Percentiles rank a stretch among this genome's conserved stretches.
Evolutionary conservation across 2,329 filamentous ascomycete genomes (phyloP).

Genomic region (Alternaria sp.): DNA sequence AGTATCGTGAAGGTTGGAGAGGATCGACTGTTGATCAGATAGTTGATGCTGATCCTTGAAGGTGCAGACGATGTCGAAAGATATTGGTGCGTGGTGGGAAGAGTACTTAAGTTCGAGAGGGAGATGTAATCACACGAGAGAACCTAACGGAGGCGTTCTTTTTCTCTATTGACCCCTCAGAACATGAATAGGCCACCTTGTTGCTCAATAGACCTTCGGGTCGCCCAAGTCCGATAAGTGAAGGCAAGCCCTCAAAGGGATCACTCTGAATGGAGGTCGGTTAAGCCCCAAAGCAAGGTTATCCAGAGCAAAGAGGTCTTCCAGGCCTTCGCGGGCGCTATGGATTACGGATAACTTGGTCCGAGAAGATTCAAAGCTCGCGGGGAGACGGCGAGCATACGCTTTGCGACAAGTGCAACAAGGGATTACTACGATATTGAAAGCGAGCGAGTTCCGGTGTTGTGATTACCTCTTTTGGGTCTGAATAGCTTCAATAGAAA

Average conservation of each 20-base stretch:
- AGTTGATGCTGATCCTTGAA: conserved; percentile 7
- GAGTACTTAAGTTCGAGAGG: conserved; percentile 15
- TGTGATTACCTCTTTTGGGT: conserved; percentile 28
- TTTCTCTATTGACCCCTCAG: conserved; percentile 8
- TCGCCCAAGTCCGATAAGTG: background rate
- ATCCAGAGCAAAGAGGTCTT: conserved; percentile 1
- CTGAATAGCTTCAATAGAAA: conserved; percentile 40
- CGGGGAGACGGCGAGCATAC: conserved; percentile 5
- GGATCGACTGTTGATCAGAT: conserved; percentile 12
- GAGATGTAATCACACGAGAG: conserved; percentile 7
- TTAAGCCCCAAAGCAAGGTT: conserved; percentile 2
- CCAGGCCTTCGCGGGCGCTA: background rate
- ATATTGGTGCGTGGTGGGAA: conserved; percentile 4
- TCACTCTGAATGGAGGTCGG: conserved; percentile 11
- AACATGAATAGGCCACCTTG: conserved; percentile 26
- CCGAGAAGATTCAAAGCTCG: conserved; percentile 9
- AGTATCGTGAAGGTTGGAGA: conserved; percentile 17
- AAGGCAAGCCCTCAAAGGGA: conserved; percentile 13
- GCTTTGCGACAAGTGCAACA: conserved; percentile 1
- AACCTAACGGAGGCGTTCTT: background rate
- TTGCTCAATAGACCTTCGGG: conserved; percentile 17
- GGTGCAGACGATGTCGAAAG: conserved; percentile 17
- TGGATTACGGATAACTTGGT: conserved; percentile 1
- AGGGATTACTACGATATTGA: conserved; percentile 21
- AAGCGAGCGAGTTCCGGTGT: conserved; percentile 12